phyloP scores from a whole-genome alignment of 805 yeast genomes.

The Starmerella tilneyi region DNA sequence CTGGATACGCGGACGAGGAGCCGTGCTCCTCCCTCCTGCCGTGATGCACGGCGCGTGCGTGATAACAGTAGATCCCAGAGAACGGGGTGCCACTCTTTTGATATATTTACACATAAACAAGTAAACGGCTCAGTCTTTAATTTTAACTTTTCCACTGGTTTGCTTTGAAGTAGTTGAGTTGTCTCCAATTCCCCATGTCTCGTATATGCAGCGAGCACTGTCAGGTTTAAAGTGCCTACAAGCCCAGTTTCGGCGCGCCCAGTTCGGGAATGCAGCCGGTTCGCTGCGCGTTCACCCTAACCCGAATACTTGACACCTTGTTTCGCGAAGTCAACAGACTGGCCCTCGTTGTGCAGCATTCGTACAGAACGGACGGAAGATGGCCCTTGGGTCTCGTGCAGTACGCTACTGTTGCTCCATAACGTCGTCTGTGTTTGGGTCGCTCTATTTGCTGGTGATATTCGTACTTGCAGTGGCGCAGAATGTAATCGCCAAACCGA shows the following conservation, averaged over 20 bases:
- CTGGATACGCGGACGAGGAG: neutral
- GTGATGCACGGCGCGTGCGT: no score
- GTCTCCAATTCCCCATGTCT: no score
- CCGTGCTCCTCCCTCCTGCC: neutral
- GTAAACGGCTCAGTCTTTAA: no score
- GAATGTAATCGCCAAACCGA: slow-evolving; percentile 5
- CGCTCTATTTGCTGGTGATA: slow-evolving; percentile 23
- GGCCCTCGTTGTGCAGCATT: no score
- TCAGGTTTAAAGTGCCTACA: no score
- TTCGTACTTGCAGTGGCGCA: slow-evolving; percentile 24
- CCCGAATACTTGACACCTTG: neutral
- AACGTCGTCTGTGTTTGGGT: slow-evolving; percentile 25
- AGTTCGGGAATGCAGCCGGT: neutral
- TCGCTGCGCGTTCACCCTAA: neutral
- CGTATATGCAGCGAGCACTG: no score
- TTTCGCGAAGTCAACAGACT: neutral
- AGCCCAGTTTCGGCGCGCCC: neutral
- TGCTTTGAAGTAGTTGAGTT: no score
- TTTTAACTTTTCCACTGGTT: no score
- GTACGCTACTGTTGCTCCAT: slow-evolving; percentile 9
- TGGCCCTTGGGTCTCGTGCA: slow-evolving; percentile 1
- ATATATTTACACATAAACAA: no score
- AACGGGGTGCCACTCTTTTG: no score
- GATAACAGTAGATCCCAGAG: no score
- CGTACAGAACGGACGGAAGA: no score